phyloP scores from a whole-genome alignment of 2,329 filamentous ascomycete species.

The Raffaelea deltoideospora region DNA sequence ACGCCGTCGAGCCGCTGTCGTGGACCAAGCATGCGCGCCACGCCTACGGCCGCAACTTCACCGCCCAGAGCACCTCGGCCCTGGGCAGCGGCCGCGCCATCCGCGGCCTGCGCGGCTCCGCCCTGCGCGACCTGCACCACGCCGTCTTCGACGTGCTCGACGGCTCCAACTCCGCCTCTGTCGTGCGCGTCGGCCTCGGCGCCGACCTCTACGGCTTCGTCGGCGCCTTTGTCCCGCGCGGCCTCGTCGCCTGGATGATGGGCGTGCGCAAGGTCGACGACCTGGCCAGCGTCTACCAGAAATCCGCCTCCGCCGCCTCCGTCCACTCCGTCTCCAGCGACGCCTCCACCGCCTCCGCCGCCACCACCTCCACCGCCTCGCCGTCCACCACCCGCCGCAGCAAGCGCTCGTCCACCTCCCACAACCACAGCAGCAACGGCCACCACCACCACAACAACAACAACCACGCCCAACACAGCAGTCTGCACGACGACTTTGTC shows the following conservation, averaged over 20 bases:
- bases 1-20: slow-evolving; percentile 39
- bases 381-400: slow-evolving; percentile 7
- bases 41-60: slow-evolving; percentile 48
- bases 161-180: slow-evolving; percentile 40
- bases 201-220: slow-evolving; percentile 75
- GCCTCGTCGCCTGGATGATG: slow-evolving; percentile 87
- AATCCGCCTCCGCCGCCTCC: background rate
- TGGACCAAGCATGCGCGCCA: slow-evolving; percentile 49
- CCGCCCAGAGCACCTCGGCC: slow-evolving; percentile 36
- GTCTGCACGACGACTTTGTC: slow-evolving; percentile 28
- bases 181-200: slow-evolving; percentile 71
- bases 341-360: slow-evolving; percentile 1
- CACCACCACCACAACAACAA: slow-evolving; percentile 5
- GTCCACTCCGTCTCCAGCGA: slow-evolving; percentile 1
- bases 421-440: too few species aligned
- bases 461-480: slow-evolving; percentile 4
- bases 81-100: slow-evolving; percentile 37
- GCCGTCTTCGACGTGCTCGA: slow-evolving; percentile 83
- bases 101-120: slow-evolving; percentile 51
- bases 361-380: slow-evolving; percentile 5
- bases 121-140: slow-evolving; percentile 66
- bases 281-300: slow-evolving; percentile 36
- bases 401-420: slow-evolving; percentile 8
- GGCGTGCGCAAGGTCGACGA: slow-evolving; percentile 52
- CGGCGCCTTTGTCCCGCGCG: slow-evolving; percentile 61